Conservation (phyloP, 164 flowering plant genomes). For the Litsea cubeba region DNA sequence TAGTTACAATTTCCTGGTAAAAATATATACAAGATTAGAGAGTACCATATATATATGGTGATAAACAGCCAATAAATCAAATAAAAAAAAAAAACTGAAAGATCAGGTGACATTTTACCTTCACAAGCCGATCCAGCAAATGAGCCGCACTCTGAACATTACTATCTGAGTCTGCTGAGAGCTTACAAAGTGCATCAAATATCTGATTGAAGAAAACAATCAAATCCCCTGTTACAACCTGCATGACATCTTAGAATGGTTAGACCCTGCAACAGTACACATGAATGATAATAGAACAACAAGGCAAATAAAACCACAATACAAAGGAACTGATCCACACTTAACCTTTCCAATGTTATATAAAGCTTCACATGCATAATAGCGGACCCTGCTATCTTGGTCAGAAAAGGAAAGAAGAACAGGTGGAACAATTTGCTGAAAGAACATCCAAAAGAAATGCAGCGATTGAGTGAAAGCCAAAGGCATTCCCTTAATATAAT, state of each 20-base stretch:
- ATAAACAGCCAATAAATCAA: not conserved
- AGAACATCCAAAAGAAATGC: constrained; percentile 13
- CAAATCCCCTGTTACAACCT: constrained; percentile 98
- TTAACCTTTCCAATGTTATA: constrained; percentile 99
- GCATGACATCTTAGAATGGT: constrained; percentile 18
- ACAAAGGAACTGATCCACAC: constrained; percentile 1
- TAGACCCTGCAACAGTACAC: not conserved
- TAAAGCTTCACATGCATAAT: constrained; percentile 98
- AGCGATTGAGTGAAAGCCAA: not conserved
- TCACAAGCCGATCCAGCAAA: constrained; percentile 92
- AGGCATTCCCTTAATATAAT: not conserved
- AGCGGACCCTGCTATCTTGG: constrained; percentile 96
- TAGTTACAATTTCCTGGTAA: constrained; percentile 94
- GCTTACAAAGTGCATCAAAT: constrained; percentile 94
- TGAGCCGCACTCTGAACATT: constrained; percentile 99
- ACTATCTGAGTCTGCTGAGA: constrained; percentile 94
- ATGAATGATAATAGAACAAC: not conserved
- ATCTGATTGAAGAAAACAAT: constrained; percentile 91
- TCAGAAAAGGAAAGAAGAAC: constrained; percentile 84
- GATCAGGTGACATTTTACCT: constrained; percentile 37
- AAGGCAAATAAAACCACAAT: not conserved
- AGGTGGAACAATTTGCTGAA: constrained; percentile 90
- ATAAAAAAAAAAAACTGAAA: not conserved
- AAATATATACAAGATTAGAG: not conserved
- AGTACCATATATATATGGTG: not conserved